Evolutionary conservation across 441 rosid genomes (phyloP).

Genomic region (Aleurites moluccanus): DNA sequence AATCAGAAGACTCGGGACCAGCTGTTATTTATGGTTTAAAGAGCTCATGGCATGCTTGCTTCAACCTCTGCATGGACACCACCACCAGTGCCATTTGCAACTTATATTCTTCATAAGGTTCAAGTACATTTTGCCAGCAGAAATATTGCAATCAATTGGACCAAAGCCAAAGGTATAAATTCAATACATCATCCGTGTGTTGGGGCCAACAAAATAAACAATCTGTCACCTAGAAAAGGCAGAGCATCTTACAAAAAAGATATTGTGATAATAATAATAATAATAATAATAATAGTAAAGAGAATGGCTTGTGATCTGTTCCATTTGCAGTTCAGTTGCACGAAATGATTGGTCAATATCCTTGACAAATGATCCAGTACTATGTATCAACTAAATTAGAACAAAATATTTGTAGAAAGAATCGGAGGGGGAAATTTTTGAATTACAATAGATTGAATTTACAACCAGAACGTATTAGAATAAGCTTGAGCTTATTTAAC

Average conservation of each 20-base stretch:
- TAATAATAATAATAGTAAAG: neutral
- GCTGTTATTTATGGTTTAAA: neutral
- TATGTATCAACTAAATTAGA: neutral
- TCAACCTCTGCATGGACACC: neutral
- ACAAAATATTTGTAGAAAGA: neutral
- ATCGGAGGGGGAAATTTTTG: neutral
- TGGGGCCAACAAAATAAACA: conserved; percentile 7
- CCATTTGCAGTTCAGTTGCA: neutral
- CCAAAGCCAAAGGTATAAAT: neutral
- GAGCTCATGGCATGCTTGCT: conserved; percentile 9
- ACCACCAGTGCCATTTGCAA: neutral
- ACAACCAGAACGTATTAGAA: conserved; percentile 10
- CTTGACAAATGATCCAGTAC: neutral
- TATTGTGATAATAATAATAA: too few species aligned
- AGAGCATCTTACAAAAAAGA: neutral
- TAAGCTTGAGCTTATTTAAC: conserved; percentile 5
- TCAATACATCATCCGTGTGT: neutral
- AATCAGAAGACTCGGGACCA: neutral
- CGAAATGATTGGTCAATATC: neutral
- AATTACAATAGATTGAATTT: conserved; percentile 4
- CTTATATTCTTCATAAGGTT: neutral
- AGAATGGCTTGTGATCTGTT: neutral
- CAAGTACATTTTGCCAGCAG: conserved; percentile 9
- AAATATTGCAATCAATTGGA: neutral
- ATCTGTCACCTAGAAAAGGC: neutral